Percentiles rank a stretch among this genome's conserved stretches.
phyloP scores from a whole-genome alignment of 2,329 filamentous ascomycete species.

The Pyrenophora seminiperda region DNA sequence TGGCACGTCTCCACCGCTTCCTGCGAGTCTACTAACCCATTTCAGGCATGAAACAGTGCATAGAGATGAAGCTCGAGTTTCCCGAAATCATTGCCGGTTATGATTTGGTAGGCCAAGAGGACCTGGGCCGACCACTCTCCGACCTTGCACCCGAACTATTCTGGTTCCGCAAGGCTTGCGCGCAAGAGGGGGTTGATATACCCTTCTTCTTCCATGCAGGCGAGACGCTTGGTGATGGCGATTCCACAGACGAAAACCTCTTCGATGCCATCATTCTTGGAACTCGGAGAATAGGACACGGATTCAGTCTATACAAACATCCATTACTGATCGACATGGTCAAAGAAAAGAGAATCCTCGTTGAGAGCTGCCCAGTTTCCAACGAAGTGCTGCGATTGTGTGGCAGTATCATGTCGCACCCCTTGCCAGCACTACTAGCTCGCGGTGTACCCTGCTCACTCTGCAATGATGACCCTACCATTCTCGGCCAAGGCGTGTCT shows the following conservation, averaged over 20 bases:
- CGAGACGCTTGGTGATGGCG: slow-evolving; percentile 81
- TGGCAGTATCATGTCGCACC: slow-evolving; percentile 75
- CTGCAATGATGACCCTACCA: slow-evolving; percentile 88
- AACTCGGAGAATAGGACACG: slow-evolving; percentile 87
- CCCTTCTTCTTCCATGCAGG: slow-evolving; percentile 97
- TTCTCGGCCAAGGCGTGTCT: slow-evolving; percentile 79
- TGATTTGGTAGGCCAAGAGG: slow-evolving; percentile 89
- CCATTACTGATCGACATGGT: slow-evolving; percentile 87
- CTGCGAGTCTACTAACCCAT: not conserved
- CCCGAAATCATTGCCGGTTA: slow-evolving; percentile 84
- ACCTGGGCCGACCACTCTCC: slow-evolving; percentile 73
- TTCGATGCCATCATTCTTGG: slow-evolving; percentile 89
- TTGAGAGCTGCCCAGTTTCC: slow-evolving; percentile 89
- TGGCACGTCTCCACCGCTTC: not conserved
- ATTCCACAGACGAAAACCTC: slow-evolving; percentile 78
- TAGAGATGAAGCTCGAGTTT: slow-evolving; percentile 77
- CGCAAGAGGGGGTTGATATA: slow-evolving; percentile 75
- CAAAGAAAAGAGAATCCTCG: slow-evolving; percentile 82
- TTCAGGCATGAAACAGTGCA: slow-evolving; percentile 79
- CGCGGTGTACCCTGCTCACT: slow-evolving; percentile 83
- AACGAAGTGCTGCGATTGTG: slow-evolving; percentile 86
- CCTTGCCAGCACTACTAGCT: slow-evolving; percentile 81
- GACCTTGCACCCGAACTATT: slow-evolving; percentile 84
- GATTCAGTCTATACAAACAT: slow-evolving; percentile 87
- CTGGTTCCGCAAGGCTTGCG: slow-evolving; percentile 89